Percentiles rank a stretch among this genome's conserved stretches.
Evolutionary conservation across 169 alveolate species (phyloP).

Genomic region (Cryptosporidium parvum): DNA sequence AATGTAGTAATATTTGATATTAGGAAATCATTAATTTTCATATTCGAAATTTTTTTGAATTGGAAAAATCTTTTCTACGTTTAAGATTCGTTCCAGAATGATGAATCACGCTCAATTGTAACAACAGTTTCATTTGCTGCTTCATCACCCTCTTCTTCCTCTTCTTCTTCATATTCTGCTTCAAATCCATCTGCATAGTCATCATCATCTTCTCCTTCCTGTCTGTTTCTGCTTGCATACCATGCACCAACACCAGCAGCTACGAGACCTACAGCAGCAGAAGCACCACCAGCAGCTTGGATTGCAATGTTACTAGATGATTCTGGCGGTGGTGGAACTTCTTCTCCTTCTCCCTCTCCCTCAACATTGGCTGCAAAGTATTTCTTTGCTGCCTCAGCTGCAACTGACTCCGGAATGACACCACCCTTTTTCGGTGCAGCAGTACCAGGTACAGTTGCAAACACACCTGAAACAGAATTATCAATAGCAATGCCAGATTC

Average conservation of each 20-base stretch:
- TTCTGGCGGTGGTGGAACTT: conserved; percentile 45
- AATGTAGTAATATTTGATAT: not conserved
- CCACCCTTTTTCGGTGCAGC: conserved; percentile 75
- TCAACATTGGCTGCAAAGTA: conserved; percentile 14
- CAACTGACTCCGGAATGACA: conserved; percentile 69
- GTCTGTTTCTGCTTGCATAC: conserved; percentile 75
- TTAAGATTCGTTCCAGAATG: conserved; percentile 77
- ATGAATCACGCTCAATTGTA: conserved; percentile 74
- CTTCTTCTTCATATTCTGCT: conserved; percentile 74
- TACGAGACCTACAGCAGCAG: conserved; percentile 75
- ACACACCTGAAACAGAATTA: conserved; percentile 67
- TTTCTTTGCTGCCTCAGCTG: conserved; percentile 52
- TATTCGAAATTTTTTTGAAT: not conserved
- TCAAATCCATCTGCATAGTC: conserved; percentile 76
- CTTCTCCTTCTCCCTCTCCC: not conserved
- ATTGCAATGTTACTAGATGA: conserved; percentile 49
- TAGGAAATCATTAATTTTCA: not conserved
- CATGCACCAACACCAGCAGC: conserved; percentile 78
- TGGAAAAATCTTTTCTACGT: not conserved
- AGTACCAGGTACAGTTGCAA: conserved; percentile 53
- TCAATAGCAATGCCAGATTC: conserved; percentile 40
- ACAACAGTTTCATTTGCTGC: conserved; percentile 71
- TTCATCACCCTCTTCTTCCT: conserved; percentile 69
- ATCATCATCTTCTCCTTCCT: conserved; percentile 68
- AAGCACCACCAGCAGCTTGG: conserved; percentile 77